Evolutionary conservation across 805 yeast species (phyloP), one percentile per base, ranked within the genome.

Genomic region (Grigorovia humatica): DNA sequence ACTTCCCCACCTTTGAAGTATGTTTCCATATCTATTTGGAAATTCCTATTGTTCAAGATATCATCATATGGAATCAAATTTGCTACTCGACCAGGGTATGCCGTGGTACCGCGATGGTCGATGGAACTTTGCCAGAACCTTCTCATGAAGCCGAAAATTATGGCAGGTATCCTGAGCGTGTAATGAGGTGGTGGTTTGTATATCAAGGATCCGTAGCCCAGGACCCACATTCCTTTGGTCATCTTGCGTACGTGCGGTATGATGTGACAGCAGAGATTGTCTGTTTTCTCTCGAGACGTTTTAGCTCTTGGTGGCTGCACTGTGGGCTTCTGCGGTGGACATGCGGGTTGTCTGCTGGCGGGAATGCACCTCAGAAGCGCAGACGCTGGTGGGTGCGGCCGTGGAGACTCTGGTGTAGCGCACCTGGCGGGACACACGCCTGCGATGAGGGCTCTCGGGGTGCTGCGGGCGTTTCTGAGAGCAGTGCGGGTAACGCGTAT

Each of bases 61-160:
- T 80, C 81, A 8, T 76, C 75, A 46, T 77, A 70, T 9, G 89
- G 78, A 1, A 90, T 73, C 46, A 90, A 70, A 0, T 97, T 90
- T 9, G 79, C 96, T 1, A 90, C 97, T 38, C 97, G 69, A 0
- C 98, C 98, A 1, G 95, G 96, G n/a, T 69, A 64, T 52, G 79
- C 86, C 0, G 88, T 88, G 0, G 95, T 85, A 0, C 97, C 97
- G 50, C 97, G 70, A 66, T 91, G 96, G 65, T 90, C 97, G 23
- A 83, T 80, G 11, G 93, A 83, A 40, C 87, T 78, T 66, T 90
- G 97, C 96, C 96, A 90, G 63, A 90, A 90, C 46, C 96, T 70
- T 19, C 98, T 74, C 1, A 83, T 79, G 58, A 73, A 88, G 1
- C 96, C 96, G 49, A 74, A 73, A 23, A 90, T 73, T 47, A 82